Evolutionary conservation across 2,329 filamentous ascomycete species (phyloP), one percentile per base, ranked within the genome.

Genomic region (Ciborinia camelliae): DNA sequence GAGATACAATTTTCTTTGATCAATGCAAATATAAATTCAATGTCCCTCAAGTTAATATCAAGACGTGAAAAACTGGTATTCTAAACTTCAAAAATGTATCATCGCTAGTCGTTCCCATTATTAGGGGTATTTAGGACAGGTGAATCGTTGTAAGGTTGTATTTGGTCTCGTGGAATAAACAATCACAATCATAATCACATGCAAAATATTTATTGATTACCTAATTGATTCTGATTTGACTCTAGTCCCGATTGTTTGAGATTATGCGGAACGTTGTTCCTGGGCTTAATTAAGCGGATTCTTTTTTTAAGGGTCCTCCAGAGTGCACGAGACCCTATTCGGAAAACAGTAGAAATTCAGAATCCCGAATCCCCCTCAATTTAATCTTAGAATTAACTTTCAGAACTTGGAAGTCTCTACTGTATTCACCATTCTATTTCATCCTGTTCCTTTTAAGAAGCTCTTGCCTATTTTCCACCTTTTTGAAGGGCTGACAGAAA

Each of bases 261-360:
- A 55, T 55, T 55, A 55, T 55, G 53, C 53, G 53, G 53, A 55
- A 55, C 20, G 53, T 55, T 55, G 53, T 55, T 55, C 53, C 53
- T 55, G 53, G 35, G 52, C 32, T 23, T 53, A 50, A 20, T 20
- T 32, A 55, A 55, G 53, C 23, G 53, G 51, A 41, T 18, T 41
- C 18, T 55, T 41, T 20, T 55, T 41, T 20, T 55, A 39, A 55
- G 53, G 53, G 53, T 30, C 53, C 41, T 55, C 53, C 53, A 14
- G 10, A 41, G 37, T 28, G 53, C 53, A 55, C 53, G 53, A 55
- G 53, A 55, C 53, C 35, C 37, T 30, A 28, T 41, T 41, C 41
- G 35, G 35, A 41, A 55, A 55, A 55, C 41, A 28, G 37, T 37
- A 55, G 52, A 39, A 54, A 54, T 54, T 39, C 52, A 23, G 3